These are phyloP conservation scores for Ilyonectria destructans DNA, from an alignment of 2,329 filamentous ascomycete species.

Conservation along the genomic window DNA sequence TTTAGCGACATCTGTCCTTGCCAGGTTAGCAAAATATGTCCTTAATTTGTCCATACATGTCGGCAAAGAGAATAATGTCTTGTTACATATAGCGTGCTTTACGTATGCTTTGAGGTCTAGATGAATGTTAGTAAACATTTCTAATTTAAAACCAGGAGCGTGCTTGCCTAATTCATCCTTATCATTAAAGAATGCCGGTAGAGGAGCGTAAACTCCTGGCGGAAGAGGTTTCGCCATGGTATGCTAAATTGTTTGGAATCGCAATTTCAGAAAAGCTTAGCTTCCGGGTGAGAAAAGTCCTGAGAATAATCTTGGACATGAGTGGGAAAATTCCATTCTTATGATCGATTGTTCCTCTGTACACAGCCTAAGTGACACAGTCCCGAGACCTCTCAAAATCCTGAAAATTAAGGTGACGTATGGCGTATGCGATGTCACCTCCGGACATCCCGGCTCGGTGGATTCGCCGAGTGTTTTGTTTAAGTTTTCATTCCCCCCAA, in stretches of 20 bases:
- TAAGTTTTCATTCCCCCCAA: not conserved
- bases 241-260: not conserved
- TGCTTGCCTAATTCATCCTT: constrained; percentile 12
- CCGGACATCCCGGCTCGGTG: not conserved
- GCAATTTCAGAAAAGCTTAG: not conserved
- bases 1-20: constrained; percentile 5
- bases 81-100: constrained; percentile 12
- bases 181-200: constrained; percentile 6
- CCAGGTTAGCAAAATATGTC: not conserved
- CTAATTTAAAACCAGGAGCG: not conserved
- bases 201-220: constrained; percentile 10
- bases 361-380: not conserved
- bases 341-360: not conserved
- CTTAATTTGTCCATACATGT: not conserved
- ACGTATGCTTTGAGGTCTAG: constrained; percentile 8
- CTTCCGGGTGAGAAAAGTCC: not conserved
- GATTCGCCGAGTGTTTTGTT: not conserved
- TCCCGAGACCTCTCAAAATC: not conserved
- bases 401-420: not conserved
- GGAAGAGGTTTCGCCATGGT: constrained; percentile 8
- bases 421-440: not conserved
- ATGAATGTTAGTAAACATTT: not conserved
- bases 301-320: not conserved
- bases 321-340: not conserved
- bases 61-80: constrained; percentile 3